A percentile compares a stretch with the other conserved stretches of the same genome.
phyloP scores from a whole-genome alignment of 371 early-diverging fungal genomes.

The Rhizopus arrhizus region DNA sequence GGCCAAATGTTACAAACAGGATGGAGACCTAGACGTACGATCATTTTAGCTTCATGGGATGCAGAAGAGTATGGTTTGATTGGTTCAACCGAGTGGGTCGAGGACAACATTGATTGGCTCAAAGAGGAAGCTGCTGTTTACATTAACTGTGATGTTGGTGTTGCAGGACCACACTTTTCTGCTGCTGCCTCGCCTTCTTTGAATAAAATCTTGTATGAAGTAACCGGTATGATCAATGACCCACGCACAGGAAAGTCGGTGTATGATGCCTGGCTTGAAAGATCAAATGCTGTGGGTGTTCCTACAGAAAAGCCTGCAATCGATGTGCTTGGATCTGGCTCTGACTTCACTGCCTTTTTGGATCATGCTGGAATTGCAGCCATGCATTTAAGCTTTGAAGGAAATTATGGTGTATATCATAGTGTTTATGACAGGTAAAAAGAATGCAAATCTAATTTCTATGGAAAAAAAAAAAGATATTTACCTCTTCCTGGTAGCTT shows the following conservation, averaged over 20 bases:
- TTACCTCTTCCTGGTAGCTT: conserved; percentile 38
- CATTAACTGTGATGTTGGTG: conserved; percentile 60
- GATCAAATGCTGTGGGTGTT: conserved; percentile 15
- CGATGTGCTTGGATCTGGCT: conserved; percentile 52
- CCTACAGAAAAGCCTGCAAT: conserved; percentile 19
- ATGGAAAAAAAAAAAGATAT: neutral
- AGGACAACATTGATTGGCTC: conserved; percentile 58
- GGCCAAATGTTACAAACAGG: conserved; percentile 59
- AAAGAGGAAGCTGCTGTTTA: conserved; percentile 57
- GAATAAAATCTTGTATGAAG: conserved; percentile 48
- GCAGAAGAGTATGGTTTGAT: conserved; percentile 65
- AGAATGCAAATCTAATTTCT: neutral
- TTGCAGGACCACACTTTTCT: conserved; percentile 47
- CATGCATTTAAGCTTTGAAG: conserved; percentile 51
- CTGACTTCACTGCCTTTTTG: conserved; percentile 61
- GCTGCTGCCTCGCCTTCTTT: conserved; percentile 57
- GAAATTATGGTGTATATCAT: conserved; percentile 60
- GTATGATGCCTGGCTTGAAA: conserved; percentile 53
- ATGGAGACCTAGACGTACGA: conserved; percentile 68
- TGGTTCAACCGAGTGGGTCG: conserved; percentile 73
- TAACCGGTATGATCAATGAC: conserved; percentile 50
- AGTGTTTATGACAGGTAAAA: conserved; percentile 58
- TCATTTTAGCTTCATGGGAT: conserved; percentile 70
- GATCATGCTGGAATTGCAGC: conserved; percentile 61
- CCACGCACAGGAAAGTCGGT: conserved; percentile 49